Conservation (phyloP, 2,329 filamentous ascomycete genomes). For the Paecilomyces formosus region DNA sequence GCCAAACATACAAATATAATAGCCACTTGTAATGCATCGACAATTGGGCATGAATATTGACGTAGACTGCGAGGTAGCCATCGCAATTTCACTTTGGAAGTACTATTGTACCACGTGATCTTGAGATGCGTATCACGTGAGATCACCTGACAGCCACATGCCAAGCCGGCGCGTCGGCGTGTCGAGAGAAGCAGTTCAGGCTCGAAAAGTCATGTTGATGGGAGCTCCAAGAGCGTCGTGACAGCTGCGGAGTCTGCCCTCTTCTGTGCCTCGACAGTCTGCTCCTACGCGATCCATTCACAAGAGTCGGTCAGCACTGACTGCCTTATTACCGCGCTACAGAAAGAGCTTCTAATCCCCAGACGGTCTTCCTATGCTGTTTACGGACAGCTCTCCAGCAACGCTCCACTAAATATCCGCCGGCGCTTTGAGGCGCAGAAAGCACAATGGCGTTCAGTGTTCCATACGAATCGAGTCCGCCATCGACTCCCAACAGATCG, state of each 20-base stretch:
- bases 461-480: slow-evolving; percentile 27
- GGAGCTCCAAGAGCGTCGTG: not conserved
- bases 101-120: not conserved
- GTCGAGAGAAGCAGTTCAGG: not conserved
- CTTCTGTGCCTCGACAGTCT: not conserved
- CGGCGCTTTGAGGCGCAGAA: not conserved
- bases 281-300: not conserved
- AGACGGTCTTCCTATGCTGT: slow-evolving; percentile 11
- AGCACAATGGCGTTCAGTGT: slow-evolving; percentile 26
- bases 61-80: too few relatives aligned
- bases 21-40: too few relatives aligned
- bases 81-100: not conserved
- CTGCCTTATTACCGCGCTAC: not conserved
- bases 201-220: not conserved
- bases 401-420: not conserved
- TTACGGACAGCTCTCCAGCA: slow-evolving; percentile 2
- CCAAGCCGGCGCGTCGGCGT: not conserved
- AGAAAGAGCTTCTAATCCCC: slow-evolving; percentile 9
- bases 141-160: not conserved
- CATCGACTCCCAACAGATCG: slow-evolving; percentile 32
- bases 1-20: too few relatives aligned
- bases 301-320: not conserved
- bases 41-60: too few relatives aligned
- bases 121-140: not conserved
- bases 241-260: not conserved